Evolutionary conservation across 306 rosid species (phyloP).

Genomic region (Dicorynia guianensis): DNA sequence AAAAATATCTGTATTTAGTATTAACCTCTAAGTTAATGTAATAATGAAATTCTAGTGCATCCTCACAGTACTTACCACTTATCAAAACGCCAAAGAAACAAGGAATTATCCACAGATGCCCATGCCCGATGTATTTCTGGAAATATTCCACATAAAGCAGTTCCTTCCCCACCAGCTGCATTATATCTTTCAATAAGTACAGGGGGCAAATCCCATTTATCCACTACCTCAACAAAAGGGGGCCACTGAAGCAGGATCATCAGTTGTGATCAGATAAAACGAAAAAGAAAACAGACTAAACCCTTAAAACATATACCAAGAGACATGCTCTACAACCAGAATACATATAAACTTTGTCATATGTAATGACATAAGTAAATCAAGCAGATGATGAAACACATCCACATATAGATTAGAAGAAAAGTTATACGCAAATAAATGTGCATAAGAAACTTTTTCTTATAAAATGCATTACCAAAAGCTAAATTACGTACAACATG

Average conservation of each 20-base stretch:
- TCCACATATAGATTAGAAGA: neutral
- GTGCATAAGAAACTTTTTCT: neutral
- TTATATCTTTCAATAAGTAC: slow-evolving; percentile 68
- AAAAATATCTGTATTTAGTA: neutral
- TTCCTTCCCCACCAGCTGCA: slow-evolving; percentile 76
- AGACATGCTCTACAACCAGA: neutral
- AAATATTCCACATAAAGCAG: slow-evolving; percentile 70
- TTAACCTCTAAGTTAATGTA: neutral
- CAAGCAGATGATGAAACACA: slow-evolving; percentile 18
- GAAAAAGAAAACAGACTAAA: no score
- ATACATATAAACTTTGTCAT: neutral
- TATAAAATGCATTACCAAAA: neutral
- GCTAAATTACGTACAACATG: neutral
- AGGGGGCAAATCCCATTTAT: slow-evolving; percentile 64
- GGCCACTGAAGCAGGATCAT: slow-evolving; percentile 62
- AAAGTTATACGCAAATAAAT: neutral
- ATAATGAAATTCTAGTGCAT: neutral
- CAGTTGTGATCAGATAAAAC: neutral
- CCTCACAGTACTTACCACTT: slow-evolving; percentile 64
- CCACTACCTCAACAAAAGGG: slow-evolving; percentile 67
- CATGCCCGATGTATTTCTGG: slow-evolving; percentile 71
- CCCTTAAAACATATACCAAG: neutral
- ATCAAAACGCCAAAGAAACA: slow-evolving; percentile 73
- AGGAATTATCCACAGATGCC: slow-evolving; percentile 67
- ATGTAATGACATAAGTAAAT: neutral